A percentile compares a stretch with the other conserved stretches of the same genome.
Conservation (phyloP, 2,329 filamentous ascomycete genomes). For the Aspergillus cejpii region DNA sequence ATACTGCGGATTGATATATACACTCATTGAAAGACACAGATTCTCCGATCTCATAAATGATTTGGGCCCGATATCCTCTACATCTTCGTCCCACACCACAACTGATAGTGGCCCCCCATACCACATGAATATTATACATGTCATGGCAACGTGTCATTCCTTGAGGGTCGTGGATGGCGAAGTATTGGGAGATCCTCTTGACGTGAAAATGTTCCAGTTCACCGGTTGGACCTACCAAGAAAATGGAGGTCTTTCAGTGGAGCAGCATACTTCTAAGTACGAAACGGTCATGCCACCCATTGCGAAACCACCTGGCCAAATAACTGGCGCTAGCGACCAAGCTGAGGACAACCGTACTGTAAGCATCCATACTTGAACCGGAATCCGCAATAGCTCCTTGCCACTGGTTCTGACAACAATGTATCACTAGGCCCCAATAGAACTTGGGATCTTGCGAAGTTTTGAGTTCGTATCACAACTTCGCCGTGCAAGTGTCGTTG, state of each 20-base stretch:
- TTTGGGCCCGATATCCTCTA: constrained; percentile 49
- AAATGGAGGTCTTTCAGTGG: constrained; percentile 59
- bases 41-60: constrained; percentile 73
- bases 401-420: constrained; percentile 2
- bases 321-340: constrained; percentile 47
- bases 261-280: constrained; percentile 64
- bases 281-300: constrained; percentile 71
- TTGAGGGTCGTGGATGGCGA: constrained; percentile 80
- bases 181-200: constrained; percentile 84
- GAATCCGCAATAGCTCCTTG: neutral
- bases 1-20: neutral
- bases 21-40: constrained; percentile 28
- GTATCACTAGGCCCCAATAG: constrained; percentile 48
- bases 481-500: constrained; percentile 84
- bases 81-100: constrained; percentile 46
- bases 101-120: constrained; percentile 54
- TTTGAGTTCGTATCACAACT: constrained; percentile 96
- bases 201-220: constrained; percentile 98
- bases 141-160: constrained; percentile 97
- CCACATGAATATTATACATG: constrained; percentile 70
- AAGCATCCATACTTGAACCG: constrained; percentile 3
- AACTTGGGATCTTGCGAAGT: constrained; percentile 81
- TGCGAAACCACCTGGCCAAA: constrained; percentile 65
- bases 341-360: constrained; percentile 18
- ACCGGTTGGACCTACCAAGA: constrained; percentile 91